These are phyloP conservation scores for Pueraria montana DNA, from an alignment of 306 rosid species.

Conservation along the genomic window DNA sequence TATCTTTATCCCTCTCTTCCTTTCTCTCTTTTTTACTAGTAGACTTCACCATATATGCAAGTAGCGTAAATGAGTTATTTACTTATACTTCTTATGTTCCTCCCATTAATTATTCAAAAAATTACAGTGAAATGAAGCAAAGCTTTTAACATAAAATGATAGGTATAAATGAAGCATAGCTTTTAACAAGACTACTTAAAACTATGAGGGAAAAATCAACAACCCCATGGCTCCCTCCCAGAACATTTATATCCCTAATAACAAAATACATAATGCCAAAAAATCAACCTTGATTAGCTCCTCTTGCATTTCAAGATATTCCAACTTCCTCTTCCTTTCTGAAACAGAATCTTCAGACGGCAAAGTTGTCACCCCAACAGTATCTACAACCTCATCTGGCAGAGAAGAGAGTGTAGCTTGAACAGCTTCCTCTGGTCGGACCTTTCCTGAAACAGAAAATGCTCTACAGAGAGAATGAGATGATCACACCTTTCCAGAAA, in stretches of 20 bases:
- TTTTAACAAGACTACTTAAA: background rate
- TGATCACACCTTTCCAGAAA: slow-evolving; percentile 22
- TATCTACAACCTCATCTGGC: slow-evolving; percentile 92
- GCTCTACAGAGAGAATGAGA: slow-evolving; percentile 64
- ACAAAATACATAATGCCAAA: slow-evolving; percentile 23
- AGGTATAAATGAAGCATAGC: background rate
- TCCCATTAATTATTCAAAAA: too few relatives aligned
- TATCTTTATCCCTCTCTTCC: too few relatives aligned
- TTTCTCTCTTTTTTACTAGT: too few relatives aligned
- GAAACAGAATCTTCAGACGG: slow-evolving; percentile 89
- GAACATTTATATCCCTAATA: background rate
- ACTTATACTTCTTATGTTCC: too few relatives aligned
- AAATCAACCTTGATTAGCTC: slow-evolving; percentile 78
- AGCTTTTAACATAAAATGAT: too few relatives aligned
- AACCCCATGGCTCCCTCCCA: too few relatives aligned
- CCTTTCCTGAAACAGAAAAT: slow-evolving; percentile 77
- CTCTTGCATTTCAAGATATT: slow-evolving; percentile 88
- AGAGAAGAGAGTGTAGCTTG: slow-evolving; percentile 84
- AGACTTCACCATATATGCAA: too few relatives aligned
- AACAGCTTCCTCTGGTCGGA: slow-evolving; percentile 82
- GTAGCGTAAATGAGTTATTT: too few relatives aligned
- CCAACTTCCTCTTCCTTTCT: slow-evolving; percentile 86
- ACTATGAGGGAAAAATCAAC: too few relatives aligned
- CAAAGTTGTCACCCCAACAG: slow-evolving; percentile 75
- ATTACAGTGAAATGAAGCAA: too few relatives aligned